Conservation (phyloP, 768 basidiomycete genomes). For the Dendrothele bispora region DNA sequence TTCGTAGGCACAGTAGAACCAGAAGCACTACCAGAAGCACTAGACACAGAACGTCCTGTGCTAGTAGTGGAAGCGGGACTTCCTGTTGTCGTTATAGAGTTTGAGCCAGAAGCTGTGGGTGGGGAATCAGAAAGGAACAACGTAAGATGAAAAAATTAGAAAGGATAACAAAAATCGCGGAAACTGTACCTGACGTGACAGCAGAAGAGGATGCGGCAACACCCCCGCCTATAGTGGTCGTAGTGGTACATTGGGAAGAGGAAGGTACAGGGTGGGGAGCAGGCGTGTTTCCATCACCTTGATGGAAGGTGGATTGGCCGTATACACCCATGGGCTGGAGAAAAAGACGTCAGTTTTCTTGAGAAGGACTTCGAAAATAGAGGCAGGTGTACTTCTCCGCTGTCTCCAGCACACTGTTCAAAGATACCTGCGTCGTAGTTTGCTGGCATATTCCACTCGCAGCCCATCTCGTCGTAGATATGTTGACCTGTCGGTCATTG, state of each 20-base stretch:
- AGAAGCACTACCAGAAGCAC: too few relatives aligned
- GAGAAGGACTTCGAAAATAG: neutral
- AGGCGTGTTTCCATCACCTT: slow-evolving; percentile 58
- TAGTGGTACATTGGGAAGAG: slow-evolving; percentile 58
- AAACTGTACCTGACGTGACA: too few relatives aligned
- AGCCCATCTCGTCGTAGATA: slow-evolving; percentile 73
- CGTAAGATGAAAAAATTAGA: too few relatives aligned
- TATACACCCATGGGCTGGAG: slow-evolving; percentile 64
- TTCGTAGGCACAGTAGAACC: too few relatives aligned
- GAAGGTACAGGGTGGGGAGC: slow-evolving; percentile 55
- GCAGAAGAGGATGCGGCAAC: too few relatives aligned
- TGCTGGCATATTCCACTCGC: slow-evolving; percentile 71
- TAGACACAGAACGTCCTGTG: too few relatives aligned
- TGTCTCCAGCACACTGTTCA: slow-evolving; percentile 65
- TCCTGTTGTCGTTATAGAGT: too few relatives aligned
- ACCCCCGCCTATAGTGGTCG: too few relatives aligned
- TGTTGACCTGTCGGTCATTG: slow-evolving; percentile 77
- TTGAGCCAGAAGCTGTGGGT: too few relatives aligned
- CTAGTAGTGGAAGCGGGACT: too few relatives aligned
- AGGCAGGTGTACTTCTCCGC: slow-evolving; percentile 34
- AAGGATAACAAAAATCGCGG: too few relatives aligned
- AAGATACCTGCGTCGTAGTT: slow-evolving; percentile 60
- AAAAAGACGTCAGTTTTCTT: slow-evolving; percentile 2
- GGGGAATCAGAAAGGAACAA: too few relatives aligned
- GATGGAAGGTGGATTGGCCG: slow-evolving; percentile 68